A percentile compares a stretch with the other conserved stretches of the same genome.
These are phyloP conservation scores for Fagus crenata DNA, from an alignment of 306 rosid species.

Conservation along the genomic window DNA sequence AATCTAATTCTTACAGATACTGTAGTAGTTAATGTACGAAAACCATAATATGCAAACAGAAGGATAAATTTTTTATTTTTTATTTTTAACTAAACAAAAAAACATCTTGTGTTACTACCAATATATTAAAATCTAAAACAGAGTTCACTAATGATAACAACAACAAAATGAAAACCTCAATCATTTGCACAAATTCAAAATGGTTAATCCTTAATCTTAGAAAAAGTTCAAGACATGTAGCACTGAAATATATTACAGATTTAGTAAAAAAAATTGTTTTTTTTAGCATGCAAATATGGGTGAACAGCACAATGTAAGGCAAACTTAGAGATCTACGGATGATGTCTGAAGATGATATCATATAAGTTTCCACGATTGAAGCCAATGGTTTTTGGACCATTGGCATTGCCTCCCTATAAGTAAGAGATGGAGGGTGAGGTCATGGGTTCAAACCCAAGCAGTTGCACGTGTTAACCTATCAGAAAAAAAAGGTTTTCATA, in stretches of 20 bases:
- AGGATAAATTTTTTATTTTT: neutral
- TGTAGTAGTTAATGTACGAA: neutral
- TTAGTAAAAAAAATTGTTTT: neutral
- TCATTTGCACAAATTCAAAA: neutral
- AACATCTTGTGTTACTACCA: neutral
- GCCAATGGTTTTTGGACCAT: neutral
- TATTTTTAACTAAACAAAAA: too few species aligned
- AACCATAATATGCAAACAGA: neutral
- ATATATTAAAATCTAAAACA: neutral
- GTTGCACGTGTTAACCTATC: neutral
- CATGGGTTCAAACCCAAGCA: neutral
- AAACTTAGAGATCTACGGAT: conserved; percentile 15
- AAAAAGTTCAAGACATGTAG: neutral
- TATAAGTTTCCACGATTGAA: neutral
- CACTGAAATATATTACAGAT: neutral
- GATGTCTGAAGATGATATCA: conserved; percentile 10
- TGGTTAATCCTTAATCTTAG: neutral
- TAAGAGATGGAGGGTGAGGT: neutral
- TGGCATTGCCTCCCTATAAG: neutral
- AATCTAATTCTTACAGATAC: neutral
- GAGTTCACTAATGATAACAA: neutral
- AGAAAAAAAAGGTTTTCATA: neutral
- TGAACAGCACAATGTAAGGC: conserved; percentile 3
- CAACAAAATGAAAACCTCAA: neutral
- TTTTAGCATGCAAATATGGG: neutral